A percentile compares a stretch with the other conserved stretches of the same genome.
phyloP scores from a whole-genome alignment of 1,284 basidiomycete species.

The Wallemia hederae region DNA sequence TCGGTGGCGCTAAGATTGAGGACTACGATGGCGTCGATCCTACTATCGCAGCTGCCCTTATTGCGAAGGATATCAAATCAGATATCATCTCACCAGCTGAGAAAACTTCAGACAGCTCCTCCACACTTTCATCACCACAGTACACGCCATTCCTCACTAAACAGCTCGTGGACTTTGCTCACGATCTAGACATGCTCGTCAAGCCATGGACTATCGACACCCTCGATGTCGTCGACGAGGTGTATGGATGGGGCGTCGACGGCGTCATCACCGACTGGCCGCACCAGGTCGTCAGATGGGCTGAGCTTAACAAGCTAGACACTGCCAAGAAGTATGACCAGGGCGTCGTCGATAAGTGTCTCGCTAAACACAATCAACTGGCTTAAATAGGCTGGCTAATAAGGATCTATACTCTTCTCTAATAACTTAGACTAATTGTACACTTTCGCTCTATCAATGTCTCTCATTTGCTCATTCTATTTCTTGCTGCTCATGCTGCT shows the following conservation, averaged over 20 bases:
- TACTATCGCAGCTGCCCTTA: conserved; percentile 2
- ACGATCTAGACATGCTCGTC: conserved; percentile 5
- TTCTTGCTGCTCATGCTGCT: too few species aligned
- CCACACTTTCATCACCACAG: conserved; percentile 1
- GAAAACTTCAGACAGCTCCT: conserved; percentile 3
- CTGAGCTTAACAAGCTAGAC: conserved; percentile 8
- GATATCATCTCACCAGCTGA: conserved; percentile 6
- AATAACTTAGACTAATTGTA: too few species aligned
- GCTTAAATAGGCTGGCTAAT: conserved; percentile 2
- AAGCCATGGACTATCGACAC: conserved; percentile 5
- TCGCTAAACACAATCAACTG: conserved; percentile 9
- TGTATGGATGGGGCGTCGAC: background rate
- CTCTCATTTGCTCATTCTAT: too few species aligned
- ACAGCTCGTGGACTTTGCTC: conserved; percentile 5
- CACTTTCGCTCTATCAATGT: too few species aligned
- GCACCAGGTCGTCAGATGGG: conserved; percentile 7
- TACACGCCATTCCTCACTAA: background rate
- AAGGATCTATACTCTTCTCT: background rate
- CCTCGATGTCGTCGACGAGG: background rate
- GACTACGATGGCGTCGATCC: conserved; percentile 3
- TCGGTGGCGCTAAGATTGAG: conserved; percentile 5
- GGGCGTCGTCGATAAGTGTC: conserved; percentile 8
- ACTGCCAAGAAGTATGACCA: conserved; percentile 9
- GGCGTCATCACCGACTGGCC: conserved; percentile 5
- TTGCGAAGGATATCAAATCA: conserved; percentile 6